A percentile compares a stretch with the other conserved stretches of the same genome.
Conservation (phyloP, 495 filamentous ascomycete species). For the Neurospora africana region DNA sequence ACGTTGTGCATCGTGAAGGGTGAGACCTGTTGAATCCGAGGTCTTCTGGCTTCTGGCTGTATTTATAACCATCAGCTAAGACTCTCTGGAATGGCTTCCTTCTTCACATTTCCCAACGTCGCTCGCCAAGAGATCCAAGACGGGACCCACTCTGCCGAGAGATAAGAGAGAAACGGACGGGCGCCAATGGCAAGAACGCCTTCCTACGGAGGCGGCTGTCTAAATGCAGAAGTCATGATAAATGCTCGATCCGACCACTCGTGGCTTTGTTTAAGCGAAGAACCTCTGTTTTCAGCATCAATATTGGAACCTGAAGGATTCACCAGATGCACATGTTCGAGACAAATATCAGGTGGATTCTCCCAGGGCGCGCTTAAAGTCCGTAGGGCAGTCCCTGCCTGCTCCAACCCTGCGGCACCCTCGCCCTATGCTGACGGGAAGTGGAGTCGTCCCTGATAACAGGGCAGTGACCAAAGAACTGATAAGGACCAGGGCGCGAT, state of each 20-base stretch:
- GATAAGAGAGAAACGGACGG: slow-evolving; percentile 2
- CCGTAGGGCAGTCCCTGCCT: too few species aligned
- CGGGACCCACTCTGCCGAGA: slow-evolving; percentile 4
- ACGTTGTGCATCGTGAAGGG: neutral
- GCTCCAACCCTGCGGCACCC: neutral
- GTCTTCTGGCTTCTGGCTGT: neutral
- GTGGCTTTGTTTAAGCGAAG: neutral
- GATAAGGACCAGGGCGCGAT: slow-evolving; percentile 1
- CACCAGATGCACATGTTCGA: neutral
- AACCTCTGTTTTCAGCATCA: neutral
- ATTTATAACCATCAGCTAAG: neutral
- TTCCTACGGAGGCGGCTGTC: neutral
- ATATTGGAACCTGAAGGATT: neutral
- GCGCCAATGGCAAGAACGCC: neutral
- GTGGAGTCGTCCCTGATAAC: neutral
- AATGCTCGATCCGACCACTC: neutral
- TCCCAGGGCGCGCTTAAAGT: neutral
- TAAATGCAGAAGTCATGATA: neutral
- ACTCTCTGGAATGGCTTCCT: neutral
- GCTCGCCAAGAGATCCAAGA: neutral
- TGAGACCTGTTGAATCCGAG: neutral
- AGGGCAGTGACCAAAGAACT: neutral
- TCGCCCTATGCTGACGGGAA: neutral
- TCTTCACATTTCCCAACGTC: neutral
- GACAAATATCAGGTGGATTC: neutral